A percentile compares a stretch with the other conserved stretches of the same genome.
These are phyloP conservation scores for Thalia dealbata DNA, from an alignment of 176 grass and related monocot genomes.

Conservation along the genomic window DNA sequence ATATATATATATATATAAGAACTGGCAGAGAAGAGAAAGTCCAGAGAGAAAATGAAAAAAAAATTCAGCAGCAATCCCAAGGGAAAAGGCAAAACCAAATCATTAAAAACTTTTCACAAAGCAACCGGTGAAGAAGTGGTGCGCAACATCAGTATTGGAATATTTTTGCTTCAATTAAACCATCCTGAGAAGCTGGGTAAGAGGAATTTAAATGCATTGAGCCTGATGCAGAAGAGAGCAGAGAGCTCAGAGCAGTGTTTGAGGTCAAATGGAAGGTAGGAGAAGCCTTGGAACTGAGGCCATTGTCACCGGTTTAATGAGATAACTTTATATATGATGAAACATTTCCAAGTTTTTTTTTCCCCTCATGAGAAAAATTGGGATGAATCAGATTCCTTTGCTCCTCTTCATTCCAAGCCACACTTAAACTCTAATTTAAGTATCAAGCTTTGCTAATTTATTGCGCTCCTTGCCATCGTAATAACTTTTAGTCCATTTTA, in stretches of 20 bases:
- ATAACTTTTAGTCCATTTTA: background rate
- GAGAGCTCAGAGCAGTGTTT: background rate
- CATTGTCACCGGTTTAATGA: no score
- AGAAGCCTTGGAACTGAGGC: background rate
- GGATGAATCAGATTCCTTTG: no score
- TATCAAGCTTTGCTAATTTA: background rate
- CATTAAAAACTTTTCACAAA: background rate
- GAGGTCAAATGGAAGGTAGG: background rate
- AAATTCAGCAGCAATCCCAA: background rate
- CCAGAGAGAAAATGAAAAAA: background rate
- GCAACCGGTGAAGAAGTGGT: background rate
- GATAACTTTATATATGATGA: no score
- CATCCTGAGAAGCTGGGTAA: background rate
- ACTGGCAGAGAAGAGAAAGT: no score
- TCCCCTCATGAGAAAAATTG: no score
- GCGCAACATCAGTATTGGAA: background rate
- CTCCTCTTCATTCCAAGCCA: no score
- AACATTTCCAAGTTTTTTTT: no score
- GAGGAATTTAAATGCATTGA: background rate
- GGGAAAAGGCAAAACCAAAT: background rate
- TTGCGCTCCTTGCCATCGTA: background rate
- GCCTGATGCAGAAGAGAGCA: background rate
- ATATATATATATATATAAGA: no score
- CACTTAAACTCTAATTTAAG: no score
- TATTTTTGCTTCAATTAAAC: background rate